A percentile compares a stretch with the other conserved stretches of the same genome.
These are phyloP conservation scores for Penicillium sumatraense DNA, from an alignment of 2,329 filamentous ascomycete species.

Conservation along the genomic window DNA sequence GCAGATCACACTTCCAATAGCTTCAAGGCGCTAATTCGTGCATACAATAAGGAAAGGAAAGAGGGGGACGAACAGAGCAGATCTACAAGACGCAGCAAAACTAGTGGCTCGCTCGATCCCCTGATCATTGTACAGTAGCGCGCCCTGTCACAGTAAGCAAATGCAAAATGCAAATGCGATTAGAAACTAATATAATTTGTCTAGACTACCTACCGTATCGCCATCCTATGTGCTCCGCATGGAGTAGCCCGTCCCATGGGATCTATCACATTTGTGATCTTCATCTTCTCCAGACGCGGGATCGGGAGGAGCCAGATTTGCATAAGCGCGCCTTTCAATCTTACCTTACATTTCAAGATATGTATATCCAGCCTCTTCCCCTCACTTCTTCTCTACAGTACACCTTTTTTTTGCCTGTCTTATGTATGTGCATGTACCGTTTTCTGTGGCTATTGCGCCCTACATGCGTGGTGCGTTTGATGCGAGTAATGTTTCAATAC, in stretches of 20 bases:
- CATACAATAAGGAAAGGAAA: not conserved
- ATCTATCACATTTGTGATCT: not conserved
- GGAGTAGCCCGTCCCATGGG: no score
- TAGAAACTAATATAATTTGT: no score
- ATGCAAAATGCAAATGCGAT: no score
- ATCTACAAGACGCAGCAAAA: not conserved
- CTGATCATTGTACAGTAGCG: not conserved
- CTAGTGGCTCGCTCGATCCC: not conserved
- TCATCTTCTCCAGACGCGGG: not conserved
- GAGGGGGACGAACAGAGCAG: not conserved
- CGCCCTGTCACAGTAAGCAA: not conserved
- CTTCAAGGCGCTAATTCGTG: no score
- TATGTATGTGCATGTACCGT: not conserved
- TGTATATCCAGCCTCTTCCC: not conserved
- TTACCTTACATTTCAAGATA: not conserved
- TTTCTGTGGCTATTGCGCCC: not conserved
- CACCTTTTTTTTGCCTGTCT: not conserved
- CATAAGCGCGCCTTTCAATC: not conserved
- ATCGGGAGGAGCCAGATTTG: not conserved
- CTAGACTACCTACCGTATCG: not conserved
- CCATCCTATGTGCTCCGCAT: not conserved
- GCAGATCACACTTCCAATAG: not conserved
- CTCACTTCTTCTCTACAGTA: not conserved
- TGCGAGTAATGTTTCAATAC: conserved; percentile 1
- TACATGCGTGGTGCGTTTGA: not conserved